These are phyloP conservation scores for Podosphaera fusca DNA, from an alignment of 2,329 filamentous ascomycete genomes.

Conservation along the genomic window DNA sequence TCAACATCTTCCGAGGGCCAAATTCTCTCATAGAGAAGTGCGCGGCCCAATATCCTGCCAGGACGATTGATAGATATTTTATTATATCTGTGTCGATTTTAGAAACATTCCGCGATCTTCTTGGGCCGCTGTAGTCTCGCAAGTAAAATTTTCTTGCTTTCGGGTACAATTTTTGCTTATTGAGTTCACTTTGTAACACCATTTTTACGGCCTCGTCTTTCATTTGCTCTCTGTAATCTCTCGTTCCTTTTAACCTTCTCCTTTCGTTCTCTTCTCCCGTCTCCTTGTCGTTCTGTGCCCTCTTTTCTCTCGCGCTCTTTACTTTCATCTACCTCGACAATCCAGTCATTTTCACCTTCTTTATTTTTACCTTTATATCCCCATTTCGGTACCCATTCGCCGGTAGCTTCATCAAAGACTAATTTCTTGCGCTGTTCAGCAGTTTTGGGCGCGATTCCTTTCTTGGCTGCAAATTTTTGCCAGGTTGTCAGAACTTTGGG, in stretches of 20 bases:
- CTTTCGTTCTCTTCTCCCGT: conserved; percentile 37
- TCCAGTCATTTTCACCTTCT: conserved; percentile 60
- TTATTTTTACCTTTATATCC: conserved; percentile 84
- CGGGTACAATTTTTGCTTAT: too few relatives aligned
- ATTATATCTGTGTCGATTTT: too few relatives aligned
- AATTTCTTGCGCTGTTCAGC: conserved; percentile 56
- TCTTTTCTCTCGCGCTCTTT: conserved; percentile 40
- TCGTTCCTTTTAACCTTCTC: conserved; percentile 52
- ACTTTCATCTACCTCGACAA: conserved; percentile 75
- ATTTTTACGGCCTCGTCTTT: conserved; percentile 21
- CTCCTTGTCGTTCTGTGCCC: conserved; percentile 35
- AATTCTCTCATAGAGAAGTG: too few relatives aligned
- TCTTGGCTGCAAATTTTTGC: conserved; percentile 90
- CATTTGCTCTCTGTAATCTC: conserved; percentile 44
- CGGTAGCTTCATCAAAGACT: conserved; percentile 61
- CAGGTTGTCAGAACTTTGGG: conserved; percentile 74
- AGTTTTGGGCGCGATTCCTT: conserved; percentile 81
- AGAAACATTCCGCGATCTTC: too few relatives aligned
- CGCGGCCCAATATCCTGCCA: too few relatives aligned
- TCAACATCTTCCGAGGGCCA: too few relatives aligned
- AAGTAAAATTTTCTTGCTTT: too few relatives aligned
- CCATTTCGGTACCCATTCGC: conserved; percentile 87
- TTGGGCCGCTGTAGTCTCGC: too few relatives aligned
- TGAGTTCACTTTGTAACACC: conserved; percentile 1
- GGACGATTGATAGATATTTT: too few relatives aligned